Conservation (phyloP, 306 rosid species). For the Calophaca sinica region DNA sequence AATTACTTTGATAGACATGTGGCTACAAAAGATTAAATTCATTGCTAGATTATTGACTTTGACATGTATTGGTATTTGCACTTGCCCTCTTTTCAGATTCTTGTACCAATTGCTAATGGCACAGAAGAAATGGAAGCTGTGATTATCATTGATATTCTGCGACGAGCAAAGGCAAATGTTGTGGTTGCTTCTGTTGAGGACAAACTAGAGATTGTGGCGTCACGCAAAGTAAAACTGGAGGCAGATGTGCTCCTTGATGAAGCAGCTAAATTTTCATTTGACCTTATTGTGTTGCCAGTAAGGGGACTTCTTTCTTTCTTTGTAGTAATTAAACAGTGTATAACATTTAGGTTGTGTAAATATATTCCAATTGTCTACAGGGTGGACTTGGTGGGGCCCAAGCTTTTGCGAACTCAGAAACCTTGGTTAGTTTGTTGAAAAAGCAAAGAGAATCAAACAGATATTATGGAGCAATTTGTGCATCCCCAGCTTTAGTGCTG, state of each 20-base stretch:
- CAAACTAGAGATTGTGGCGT: slow-evolving; percentile 70
- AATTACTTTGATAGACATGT: background rate
- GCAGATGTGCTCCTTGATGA: slow-evolving; percentile 85
- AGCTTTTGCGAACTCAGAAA: slow-evolving; percentile 82
- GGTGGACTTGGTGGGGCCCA: slow-evolving; percentile 98
- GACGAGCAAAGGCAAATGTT: slow-evolving; percentile 84
- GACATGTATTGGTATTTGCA: slow-evolving; percentile 31
- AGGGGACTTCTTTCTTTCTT: slow-evolving; percentile 41
- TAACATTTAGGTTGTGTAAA: slow-evolving; percentile 36
- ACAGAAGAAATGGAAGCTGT: slow-evolving; percentile 97
- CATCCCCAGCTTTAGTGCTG: slow-evolving; percentile 89
- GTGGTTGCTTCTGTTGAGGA: slow-evolving; percentile 89
- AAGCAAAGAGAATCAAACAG: slow-evolving; percentile 72
- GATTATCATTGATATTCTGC: slow-evolving; percentile 77
- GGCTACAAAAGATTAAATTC: background rate
- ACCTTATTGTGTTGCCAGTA: slow-evolving; percentile 89
- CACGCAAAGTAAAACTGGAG: slow-evolving; percentile 81
- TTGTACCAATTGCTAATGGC: slow-evolving; percentile 89
- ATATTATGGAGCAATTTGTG: slow-evolving; percentile 95
- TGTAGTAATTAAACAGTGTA: background rate
- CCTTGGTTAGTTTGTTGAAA: slow-evolving; percentile 72
- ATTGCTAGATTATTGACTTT: slow-evolving; percentile 1
- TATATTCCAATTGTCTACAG: slow-evolving; percentile 52
- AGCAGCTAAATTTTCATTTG: slow-evolving; percentile 74
- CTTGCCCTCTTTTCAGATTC: slow-evolving; percentile 64